phyloP scores from a whole-genome alignment of 208 protist genomes.

The Borovskyia barvae region DNA sequence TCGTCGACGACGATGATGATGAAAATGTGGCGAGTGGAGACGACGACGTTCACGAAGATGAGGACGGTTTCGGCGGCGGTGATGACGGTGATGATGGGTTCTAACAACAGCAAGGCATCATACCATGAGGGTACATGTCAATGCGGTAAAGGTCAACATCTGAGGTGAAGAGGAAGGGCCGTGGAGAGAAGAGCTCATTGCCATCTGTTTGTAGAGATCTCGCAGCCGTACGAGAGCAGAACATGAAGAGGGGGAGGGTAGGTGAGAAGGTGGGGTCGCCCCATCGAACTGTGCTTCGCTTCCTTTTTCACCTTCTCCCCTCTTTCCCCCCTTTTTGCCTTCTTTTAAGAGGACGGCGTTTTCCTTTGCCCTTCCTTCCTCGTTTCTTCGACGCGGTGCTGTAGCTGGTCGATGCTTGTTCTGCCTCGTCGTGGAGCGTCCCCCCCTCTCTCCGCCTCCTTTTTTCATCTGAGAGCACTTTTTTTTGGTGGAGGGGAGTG shows the following conservation, averaged over 20 bases:
- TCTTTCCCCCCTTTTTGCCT: not conserved
- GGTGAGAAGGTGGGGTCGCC: no score
- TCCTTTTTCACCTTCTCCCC: not conserved
- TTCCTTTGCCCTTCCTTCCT: not conserved
- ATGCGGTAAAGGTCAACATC: no score
- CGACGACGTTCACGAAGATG: conserved; percentile 24
- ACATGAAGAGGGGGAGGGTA: no score
- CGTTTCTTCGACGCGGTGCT: not conserved
- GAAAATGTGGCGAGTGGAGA: conserved; percentile 36
- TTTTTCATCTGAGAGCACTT: not conserved
- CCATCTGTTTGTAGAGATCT: not conserved
- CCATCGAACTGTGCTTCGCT: not conserved
- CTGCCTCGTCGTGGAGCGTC: not conserved
- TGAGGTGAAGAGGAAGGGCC: no score
- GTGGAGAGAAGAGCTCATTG: not conserved
- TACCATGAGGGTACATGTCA: not conserved
- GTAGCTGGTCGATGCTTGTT: not conserved
- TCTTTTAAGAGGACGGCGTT: not conserved
- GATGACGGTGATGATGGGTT: conserved; percentile 54
- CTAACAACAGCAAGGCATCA: conserved; percentile 6
- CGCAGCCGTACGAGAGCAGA: no score
- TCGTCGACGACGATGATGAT: conserved; percentile 60
- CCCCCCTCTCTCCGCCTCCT: not conserved
- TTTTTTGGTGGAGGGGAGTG: no score
- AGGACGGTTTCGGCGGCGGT: conserved; percentile 39